A percentile compares a stretch with the other conserved stretches of the same genome.
Evolutionary conservation across 1,284 basidiomycete species (phyloP).

Genomic region (Trichosporon sp.): DNA sequence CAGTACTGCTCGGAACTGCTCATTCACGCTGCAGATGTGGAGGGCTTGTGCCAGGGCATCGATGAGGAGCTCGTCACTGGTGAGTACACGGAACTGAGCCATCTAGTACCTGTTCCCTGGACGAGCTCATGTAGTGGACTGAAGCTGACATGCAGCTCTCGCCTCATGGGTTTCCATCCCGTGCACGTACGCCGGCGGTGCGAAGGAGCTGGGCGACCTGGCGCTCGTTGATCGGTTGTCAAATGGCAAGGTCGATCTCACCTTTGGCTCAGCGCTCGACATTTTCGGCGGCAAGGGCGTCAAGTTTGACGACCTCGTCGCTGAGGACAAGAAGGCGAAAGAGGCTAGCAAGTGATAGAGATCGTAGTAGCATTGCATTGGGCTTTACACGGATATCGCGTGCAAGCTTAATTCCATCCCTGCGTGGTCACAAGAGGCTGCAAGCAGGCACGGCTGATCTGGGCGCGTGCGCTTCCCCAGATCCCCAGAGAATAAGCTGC

Average conservation of each 20-base stretch:
- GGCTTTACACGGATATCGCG: too few species aligned
- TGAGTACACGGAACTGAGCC: constrained; percentile 52
- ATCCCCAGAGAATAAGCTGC: background rate
- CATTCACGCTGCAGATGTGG: constrained; percentile 95
- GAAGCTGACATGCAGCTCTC: constrained; percentile 56
- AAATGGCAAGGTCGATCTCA: constrained; percentile 82
- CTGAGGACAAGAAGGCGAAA: constrained; percentile 37
- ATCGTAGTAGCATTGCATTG: background rate
- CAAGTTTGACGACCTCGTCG: constrained; percentile 63
- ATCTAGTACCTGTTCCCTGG: too few species aligned
- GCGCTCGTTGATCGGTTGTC: constrained; percentile 76
- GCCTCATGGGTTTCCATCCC: constrained; percentile 88
- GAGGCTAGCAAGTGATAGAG: background rate
- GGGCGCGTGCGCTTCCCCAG: background rate
- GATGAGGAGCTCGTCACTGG: constrained; percentile 83
- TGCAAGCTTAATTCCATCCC: too few species aligned
- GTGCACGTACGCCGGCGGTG: constrained; percentile 95
- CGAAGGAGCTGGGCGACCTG: constrained; percentile 80
- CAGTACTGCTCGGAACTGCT: constrained; percentile 73
- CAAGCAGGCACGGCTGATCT: background rate
- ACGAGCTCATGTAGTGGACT: too few species aligned
- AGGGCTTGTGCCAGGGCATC: constrained; percentile 94
- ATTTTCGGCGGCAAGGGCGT: constrained; percentile 76
- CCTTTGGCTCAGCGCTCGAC: constrained; percentile 83
- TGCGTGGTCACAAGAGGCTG: too few species aligned